Conservation (phyloP, 2,329 filamentous ascomycete genomes). For the Aspergillus ochraceus region DNA sequence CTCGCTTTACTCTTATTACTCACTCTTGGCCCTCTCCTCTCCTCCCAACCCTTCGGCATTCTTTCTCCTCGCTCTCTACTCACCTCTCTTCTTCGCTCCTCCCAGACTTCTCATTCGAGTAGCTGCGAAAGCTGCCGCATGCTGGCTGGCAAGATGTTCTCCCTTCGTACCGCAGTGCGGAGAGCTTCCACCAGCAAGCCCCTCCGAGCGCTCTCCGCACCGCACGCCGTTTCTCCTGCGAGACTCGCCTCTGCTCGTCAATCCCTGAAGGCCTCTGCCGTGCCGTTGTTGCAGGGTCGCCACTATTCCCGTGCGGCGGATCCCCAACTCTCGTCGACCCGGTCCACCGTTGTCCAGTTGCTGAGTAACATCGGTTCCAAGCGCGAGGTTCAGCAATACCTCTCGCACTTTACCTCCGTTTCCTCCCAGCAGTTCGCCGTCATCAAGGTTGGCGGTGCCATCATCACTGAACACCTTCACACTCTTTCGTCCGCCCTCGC, state of each 20-base stretch:
- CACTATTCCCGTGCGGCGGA: conserved; percentile 48
- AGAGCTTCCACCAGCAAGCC: conserved; percentile 43
- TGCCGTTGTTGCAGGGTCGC: conserved; percentile 35
- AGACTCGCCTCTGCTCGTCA: conserved; percentile 27
- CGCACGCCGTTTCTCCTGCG: conserved; percentile 31
- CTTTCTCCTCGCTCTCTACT: not conserved
- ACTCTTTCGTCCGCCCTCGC: conserved; percentile 85
- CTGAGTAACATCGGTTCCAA: conserved; percentile 95
- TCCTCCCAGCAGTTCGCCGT: conserved; percentile 97
- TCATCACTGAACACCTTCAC: conserved; percentile 90
- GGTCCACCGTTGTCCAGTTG: conserved; percentile 82
- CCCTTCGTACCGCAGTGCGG: conserved; percentile 46
- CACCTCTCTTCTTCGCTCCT: conserved; percentile 6
- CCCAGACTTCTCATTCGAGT: conserved; percentile 18
- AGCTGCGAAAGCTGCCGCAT: conserved; percentile 40
- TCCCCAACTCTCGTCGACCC: conserved; percentile 60
- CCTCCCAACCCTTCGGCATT: conserved; percentile 7
- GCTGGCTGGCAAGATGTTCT: conserved; percentile 44
- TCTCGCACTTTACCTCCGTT: conserved; percentile 95
- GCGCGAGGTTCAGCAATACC: conserved; percentile 94
- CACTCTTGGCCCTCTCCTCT: conserved; percentile 6
- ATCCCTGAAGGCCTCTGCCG: conserved; percentile 28
- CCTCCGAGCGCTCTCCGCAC: conserved; percentile 43
- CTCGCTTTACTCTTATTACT: conserved; percentile 13
- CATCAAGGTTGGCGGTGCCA: conserved; percentile 96